A percentile compares a stretch with the other conserved stretches of the same genome.
Evolutionary conservation across 2,329 filamentous ascomycete species (phyloP).

Genomic region (Trichoderma sp.): DNA sequence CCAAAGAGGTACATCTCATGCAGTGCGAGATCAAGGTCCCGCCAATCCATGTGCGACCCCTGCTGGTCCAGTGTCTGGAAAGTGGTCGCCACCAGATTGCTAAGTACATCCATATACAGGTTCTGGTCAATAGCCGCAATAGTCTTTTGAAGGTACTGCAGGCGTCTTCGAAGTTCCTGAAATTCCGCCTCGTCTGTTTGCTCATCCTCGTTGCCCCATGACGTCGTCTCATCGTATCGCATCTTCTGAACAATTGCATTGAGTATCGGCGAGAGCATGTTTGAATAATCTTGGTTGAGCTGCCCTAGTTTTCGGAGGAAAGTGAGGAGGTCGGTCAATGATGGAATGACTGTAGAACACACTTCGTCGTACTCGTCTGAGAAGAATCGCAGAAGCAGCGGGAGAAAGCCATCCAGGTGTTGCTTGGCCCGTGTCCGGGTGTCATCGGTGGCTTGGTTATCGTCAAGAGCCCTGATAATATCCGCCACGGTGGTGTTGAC

Average conservation of each 20-base stretch:
- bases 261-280: constrained; percentile 83
- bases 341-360: constrained; percentile 92
- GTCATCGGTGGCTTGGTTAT: constrained; percentile 59
- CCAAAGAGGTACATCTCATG: constrained; percentile 97
- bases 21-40: constrained; percentile 88
- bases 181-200: constrained; percentile 98
- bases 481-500: constrained; percentile 89
- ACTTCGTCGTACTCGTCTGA: constrained; percentile 98
- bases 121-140: constrained; percentile 85
- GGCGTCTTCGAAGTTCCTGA: constrained; percentile 84
- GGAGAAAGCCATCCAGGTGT: constrained; percentile 79
- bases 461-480: constrained; percentile 83
- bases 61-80: constrained; percentile 78
- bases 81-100: constrained; percentile 82
- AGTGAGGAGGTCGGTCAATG: constrained; percentile 86
- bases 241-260: constrained; percentile 94
- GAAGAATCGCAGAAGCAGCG: constrained; percentile 89
- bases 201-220: constrained; percentile 91
- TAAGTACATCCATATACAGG: constrained; percentile 86
- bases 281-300: constrained; percentile 73
- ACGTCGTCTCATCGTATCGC: constrained; percentile 93
- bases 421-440: constrained; percentile 76
- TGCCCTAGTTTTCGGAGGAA: constrained; percentile 81
- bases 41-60: constrained; percentile 81
- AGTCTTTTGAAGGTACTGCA: constrained; percentile 90